Evolutionary conservation across 2,329 filamentous ascomycete species (phyloP).

Genomic region (Arthrobotrys sphaeroides): DNA sequence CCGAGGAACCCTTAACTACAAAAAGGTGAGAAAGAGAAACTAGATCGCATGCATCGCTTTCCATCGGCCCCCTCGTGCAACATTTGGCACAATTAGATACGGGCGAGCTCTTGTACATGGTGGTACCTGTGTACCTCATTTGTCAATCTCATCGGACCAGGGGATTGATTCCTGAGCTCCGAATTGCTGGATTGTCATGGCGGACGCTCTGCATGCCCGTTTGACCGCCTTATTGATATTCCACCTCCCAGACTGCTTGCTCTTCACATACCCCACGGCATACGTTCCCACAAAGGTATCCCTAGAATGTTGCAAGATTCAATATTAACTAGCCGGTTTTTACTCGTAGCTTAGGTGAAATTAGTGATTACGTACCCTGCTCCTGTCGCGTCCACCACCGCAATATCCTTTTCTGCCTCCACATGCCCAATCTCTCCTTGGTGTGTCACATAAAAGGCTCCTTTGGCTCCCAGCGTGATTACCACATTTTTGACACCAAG

Average conservation of each 20-base stretch:
- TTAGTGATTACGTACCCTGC: not conserved
- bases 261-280: not conserved
- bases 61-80: not conserved
- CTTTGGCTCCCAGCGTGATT: slow-evolving; percentile 1
- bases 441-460: not conserved
- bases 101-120: not conserved
- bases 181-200: not conserved
- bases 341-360: not conserved
- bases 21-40: not conserved
- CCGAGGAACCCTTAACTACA: not conserved
- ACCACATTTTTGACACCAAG: slow-evolving; percentile 9
- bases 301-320: not conserved
- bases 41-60: not conserved
- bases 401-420: not conserved
- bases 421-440: not conserved
- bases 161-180: slow-evolving; percentile 9
- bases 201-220: slow-evolving; percentile 1
- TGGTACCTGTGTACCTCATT: not conserved
- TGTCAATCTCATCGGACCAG: slow-evolving; percentile 1
- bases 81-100: not conserved
- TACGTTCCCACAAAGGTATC: slow-evolving; percentile 6
- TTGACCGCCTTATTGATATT: not conserved
- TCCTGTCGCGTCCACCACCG: not conserved
- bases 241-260: not conserved
- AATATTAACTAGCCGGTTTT: not conserved